Evolutionary conservation across 805 yeast genomes (phyloP), one percentile per base, ranked within the genome.

Genomic region (Wickerhamiella occidentalis): DNA sequence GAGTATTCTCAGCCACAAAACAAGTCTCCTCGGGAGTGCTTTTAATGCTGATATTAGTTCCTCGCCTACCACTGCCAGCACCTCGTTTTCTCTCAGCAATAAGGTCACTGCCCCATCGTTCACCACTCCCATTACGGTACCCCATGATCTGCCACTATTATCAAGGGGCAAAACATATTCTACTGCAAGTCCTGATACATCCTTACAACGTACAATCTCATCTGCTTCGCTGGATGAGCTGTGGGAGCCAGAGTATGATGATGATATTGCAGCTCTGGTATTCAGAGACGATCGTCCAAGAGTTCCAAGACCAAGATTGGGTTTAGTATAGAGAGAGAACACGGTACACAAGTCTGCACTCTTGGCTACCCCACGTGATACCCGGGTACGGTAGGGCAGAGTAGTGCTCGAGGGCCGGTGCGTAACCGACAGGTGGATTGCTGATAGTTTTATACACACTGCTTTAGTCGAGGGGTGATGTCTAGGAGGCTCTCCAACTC

Each of bases 241-340:
- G 42, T 45, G 48, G 48, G 48, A 37, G 36, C 48, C 48, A n/a
- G 48, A 45, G 26, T 37, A 25, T 9, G 48, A 45, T 29, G 43
- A 37, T 12, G 48, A 45, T 40, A 36, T 45, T 13, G 48, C 46
- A 7, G 37, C 43, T 28, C 36, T 30, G 25, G 28, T 45, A 22
- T 45, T 45, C 9, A 45, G 11, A 17, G 47, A 45, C 5, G 33
- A 29, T 23, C 26, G 26, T 6, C 26, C 5, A 5, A 23, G 26
- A 23, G 26, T 8, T 23, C 26, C 26, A 23, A 23, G 26, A 8
- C 26, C 26, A 23, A 23, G 26, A 23, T 5, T 23, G 26, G 26
- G 26, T 5, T 8, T 23, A 8, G 26, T 8, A 8, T 23, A 23
- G 26, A 8, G 7, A 6, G 7, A 6, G 26, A 23, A 5, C 5